phyloP scores from a whole-genome alignment of 2,329 filamentous ascomycete genomes.

The Raffaelea arxii region DNA sequence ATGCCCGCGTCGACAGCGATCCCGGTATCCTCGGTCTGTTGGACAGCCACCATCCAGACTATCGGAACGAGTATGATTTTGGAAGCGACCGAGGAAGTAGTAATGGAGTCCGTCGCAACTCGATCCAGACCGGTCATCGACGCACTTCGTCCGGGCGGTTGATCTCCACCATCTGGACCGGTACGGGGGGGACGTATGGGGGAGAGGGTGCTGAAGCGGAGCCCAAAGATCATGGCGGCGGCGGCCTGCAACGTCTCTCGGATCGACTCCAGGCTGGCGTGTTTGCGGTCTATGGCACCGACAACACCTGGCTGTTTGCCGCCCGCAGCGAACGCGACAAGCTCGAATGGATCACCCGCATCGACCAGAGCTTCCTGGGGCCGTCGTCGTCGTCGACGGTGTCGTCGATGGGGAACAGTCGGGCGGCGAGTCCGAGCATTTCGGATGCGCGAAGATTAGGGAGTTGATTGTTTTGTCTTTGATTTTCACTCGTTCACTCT shows the following conservation, averaged over 20 bases:
- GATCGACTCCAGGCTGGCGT: conserved; percentile 60
- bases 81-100: conserved; percentile 10
- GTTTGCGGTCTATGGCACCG: conserved; percentile 88
- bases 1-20: conserved; percentile 84
- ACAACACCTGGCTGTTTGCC: conserved; percentile 93
- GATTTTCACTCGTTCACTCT: no score
- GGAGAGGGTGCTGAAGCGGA: no score
- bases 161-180: conserved; percentile 47
- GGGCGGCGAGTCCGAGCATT: conserved; percentile 24
- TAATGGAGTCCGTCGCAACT: background rate
- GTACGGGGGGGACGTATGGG: conserved; percentile 27
- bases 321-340: conserved; percentile 84
- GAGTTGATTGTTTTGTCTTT: no score
- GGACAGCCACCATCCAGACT: conserved; percentile 23
- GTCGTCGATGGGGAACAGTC: conserved; percentile 34
- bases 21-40: conserved; percentile 78
- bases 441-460: background rate
- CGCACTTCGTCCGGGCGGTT: conserved; percentile 39
- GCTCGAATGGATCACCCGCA: conserved; percentile 91
- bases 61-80: conserved; percentile 7
- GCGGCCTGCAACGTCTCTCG: conserved; percentile 42
- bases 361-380: conserved; percentile 66
- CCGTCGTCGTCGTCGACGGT: conserved; percentile 4
- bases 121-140: conserved; percentile 35
- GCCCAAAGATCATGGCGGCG: background rate